A percentile compares a stretch with the other conserved stretches of the same genome.
phyloP scores from a whole-genome alignment of 2,329 filamentous ascomycete species.

The Verticillium dahliae region DNA sequence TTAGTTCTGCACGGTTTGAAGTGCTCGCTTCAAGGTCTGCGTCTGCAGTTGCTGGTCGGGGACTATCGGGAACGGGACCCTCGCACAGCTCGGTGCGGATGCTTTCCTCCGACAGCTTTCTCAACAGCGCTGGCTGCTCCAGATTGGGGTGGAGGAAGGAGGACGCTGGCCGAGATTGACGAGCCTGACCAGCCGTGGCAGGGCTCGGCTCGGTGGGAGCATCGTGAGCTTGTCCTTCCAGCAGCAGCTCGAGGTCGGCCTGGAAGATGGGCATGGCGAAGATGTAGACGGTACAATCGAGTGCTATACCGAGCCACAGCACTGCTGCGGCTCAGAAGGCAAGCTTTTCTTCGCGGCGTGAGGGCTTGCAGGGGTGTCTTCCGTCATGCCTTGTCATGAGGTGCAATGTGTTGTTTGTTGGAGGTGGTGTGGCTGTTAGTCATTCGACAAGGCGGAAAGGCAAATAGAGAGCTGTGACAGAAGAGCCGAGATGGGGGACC shows the following conservation, averaged over 20 bases:
- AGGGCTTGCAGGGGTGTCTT: not conserved
- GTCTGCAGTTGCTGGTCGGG: conserved; percentile 21
- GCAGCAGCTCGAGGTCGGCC: conserved; percentile 36
- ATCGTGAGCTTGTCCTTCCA: conserved; percentile 12
- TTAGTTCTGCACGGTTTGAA: conserved; percentile 68
- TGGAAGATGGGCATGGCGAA: conserved; percentile 53
- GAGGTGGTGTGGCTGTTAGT: not conserved
- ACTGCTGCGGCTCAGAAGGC: conserved; percentile 16
- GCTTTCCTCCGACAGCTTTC: conserved; percentile 51
- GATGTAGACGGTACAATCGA: conserved; percentile 11
- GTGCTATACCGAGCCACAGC: conserved; percentile 22
- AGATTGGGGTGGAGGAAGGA: not conserved
- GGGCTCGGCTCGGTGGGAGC: not conserved
- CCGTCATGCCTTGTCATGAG: not conserved
- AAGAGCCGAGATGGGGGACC: not conserved
- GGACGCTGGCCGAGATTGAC: not conserved
- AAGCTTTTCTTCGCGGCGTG: not conserved
- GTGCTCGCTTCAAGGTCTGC: conserved; percentile 23
- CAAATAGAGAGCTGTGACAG: not conserved
- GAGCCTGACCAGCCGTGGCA: not conserved
- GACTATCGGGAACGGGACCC: conserved; percentile 42
- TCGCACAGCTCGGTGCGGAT: conserved; percentile 56
- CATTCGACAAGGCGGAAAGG: not conserved
- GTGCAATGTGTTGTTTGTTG: not conserved
- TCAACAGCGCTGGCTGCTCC: conserved; percentile 13